Evolutionary conservation across 306 rosid genomes (phyloP).

Genomic region (Rosa chinensis): DNA sequence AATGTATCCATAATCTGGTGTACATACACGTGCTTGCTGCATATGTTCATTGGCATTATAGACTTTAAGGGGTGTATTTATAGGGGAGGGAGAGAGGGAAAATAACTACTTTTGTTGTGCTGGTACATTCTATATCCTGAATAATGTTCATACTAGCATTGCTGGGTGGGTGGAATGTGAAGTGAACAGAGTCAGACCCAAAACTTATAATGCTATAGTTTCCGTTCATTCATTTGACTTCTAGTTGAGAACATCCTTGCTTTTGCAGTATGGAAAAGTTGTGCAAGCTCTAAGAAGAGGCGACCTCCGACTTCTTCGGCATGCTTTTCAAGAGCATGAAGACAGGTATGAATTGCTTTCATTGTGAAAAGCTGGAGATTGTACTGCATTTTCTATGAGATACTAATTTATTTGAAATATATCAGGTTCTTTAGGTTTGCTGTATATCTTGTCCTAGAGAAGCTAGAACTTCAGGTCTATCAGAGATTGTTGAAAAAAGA

Average conservation of each 20-base stretch:
- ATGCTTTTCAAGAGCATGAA: constrained; percentile 81
- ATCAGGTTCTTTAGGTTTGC: constrained; percentile 91
- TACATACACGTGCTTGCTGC: constrained; percentile 34
- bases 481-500: constrained; percentile 83
- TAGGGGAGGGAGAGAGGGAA: background rate
- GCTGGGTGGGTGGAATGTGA: no score
- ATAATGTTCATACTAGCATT: background rate
- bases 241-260: constrained; percentile 1
- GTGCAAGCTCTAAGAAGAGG: constrained; percentile 84
- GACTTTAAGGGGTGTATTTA: constrained; percentile 15
- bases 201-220: background rate
- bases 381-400: constrained; percentile 12
- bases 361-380: constrained; percentile 3
- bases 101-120: background rate
- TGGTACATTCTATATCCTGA: background rate
- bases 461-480: constrained; percentile 93
- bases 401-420: constrained; percentile 18
- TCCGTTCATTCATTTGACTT: background rate
- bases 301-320: constrained; percentile 83
- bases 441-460: constrained; percentile 92
- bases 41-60: constrained; percentile 32
- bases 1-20: no score
- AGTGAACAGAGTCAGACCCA: background rate
- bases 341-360: constrained; percentile 55
- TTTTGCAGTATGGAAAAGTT: constrained; percentile 64